Conservation (phyloP, 1,284 basidiomycete genomes). For the Ustilago curta region DNA sequence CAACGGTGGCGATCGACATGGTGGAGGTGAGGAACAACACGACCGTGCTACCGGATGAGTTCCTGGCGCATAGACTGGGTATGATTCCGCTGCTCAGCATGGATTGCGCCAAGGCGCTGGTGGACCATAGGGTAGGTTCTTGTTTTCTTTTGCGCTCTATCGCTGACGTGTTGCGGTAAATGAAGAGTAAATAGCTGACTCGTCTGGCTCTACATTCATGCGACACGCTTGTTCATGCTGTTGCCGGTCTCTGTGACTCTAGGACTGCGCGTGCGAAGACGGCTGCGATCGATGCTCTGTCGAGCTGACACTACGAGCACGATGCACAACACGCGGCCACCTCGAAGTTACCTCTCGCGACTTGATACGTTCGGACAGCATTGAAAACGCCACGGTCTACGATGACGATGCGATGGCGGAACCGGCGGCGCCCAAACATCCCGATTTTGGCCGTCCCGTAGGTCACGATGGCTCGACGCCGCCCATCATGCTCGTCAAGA, state of each 20-base stretch:
- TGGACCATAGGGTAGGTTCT: slow-evolving; percentile 65
- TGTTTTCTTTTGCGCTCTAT: not conserved
- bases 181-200: not conserved
- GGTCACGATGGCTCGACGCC: slow-evolving; percentile 74
- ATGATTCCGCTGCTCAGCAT: slow-evolving; percentile 88
- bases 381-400: slow-evolving; percentile 47
- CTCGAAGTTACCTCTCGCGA: slow-evolving; percentile 81
- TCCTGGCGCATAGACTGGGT: slow-evolving; percentile 94
- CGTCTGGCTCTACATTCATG: no score
- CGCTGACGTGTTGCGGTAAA: not conserved
- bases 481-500: slow-evolving; percentile 85
- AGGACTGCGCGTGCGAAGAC: slow-evolving; percentile 87
- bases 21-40: slow-evolving; percentile 94
- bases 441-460: slow-evolving; percentile 85
- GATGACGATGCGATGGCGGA: slow-evolving; percentile 56
- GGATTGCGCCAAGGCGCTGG: slow-evolving; percentile 59
- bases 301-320: slow-evolving; percentile 78
- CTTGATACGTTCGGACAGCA: slow-evolving; percentile 60
- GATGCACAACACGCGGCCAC: slow-evolving; percentile 75
- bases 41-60: slow-evolving; percentile 94
- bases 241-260: not conserved
- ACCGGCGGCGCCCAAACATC: slow-evolving; percentile 67
- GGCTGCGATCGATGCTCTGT: slow-evolving; percentile 86
- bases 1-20: slow-evolving; percentile 84
- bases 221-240: not conserved